phyloP scores from a whole-genome alignment of 2,329 filamentous ascomycete genomes.

The Exophiala dermatitidis region DNA sequence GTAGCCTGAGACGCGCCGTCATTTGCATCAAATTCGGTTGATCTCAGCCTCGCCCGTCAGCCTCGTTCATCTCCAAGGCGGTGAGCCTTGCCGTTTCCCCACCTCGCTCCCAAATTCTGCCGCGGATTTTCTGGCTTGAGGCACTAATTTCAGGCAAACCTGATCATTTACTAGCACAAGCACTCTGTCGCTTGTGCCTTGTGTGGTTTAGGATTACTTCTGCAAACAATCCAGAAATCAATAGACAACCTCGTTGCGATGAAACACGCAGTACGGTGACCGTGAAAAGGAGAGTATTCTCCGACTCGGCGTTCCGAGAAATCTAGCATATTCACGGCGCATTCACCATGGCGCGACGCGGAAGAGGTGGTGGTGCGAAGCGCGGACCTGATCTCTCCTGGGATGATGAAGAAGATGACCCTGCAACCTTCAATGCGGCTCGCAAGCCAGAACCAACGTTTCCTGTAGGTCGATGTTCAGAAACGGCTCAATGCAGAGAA shows the following conservation, averaged over 20 bases:
- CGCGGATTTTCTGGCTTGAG: constrained; percentile 14
- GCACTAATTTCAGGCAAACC: no score
- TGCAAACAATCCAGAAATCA: background rate
- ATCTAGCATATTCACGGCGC: background rate
- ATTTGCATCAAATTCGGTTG: constrained; percentile 1
- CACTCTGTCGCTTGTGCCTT: background rate
- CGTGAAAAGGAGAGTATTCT: background rate
- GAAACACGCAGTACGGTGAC: background rate
- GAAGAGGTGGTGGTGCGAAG: constrained; percentile 30
- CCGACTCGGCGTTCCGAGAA: no score
- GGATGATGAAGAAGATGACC: constrained; percentile 34
- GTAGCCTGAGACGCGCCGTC: no score
- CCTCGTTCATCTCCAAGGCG: constrained; percentile 1
- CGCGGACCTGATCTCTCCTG: constrained; percentile 35
- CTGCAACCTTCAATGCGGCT: constrained; percentile 35
- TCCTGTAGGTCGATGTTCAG: constrained; percentile 9
- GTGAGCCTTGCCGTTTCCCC: constrained; percentile 5
- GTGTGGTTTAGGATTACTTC: no score
- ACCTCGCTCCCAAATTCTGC: constrained; percentile 12
- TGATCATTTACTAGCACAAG: background rate
- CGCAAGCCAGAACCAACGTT: constrained; percentile 23
- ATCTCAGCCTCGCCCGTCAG: constrained; percentile 3
- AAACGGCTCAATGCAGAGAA: background rate
- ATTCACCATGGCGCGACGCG: constrained; percentile 29
- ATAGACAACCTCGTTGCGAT: background rate